Percentiles rank a stretch among this genome's conserved stretches.
Conservation (phyloP, 345 rosid species). For the Salix arbutifolia region DNA sequence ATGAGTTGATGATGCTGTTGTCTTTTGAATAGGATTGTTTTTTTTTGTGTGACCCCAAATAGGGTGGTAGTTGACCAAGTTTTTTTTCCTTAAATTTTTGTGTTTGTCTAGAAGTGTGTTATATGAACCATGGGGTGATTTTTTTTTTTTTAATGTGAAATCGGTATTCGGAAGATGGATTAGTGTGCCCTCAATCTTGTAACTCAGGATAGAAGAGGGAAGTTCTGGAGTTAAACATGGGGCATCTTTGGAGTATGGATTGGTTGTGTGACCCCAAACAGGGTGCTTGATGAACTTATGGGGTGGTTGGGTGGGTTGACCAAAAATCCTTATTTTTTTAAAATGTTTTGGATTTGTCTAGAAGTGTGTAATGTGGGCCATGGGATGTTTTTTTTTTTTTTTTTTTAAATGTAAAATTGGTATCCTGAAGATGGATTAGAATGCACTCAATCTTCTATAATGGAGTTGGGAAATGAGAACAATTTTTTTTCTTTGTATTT, state of each 20-base stretch:
- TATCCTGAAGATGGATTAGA: too few relatives aligned
- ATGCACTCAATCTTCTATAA: neutral
- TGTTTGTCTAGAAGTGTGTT: neutral
- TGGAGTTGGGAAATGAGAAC: neutral
- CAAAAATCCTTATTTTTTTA: too few relatives aligned
- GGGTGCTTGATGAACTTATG: neutral
- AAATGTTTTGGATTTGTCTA: too few relatives aligned
- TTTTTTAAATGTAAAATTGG: too few relatives aligned
- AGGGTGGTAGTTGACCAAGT: neutral
- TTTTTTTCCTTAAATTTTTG: neutral
- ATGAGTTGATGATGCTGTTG: neutral
- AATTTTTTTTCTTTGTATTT: neutral
- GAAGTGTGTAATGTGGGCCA: too few relatives aligned
- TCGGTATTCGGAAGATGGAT: neutral
- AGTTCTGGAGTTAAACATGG: neutral
- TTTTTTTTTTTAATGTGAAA: neutral
- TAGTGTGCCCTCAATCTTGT: neutral
- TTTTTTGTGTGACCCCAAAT: neutral
- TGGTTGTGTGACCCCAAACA: neutral
- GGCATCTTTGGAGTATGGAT: neutral
- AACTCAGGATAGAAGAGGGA: neutral
- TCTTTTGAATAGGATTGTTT: neutral
- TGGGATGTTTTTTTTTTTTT: too few relatives aligned
- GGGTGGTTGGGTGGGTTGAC: neutral
- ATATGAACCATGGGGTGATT: neutral